Base-by-base conservation (phyloP, 768 basidiomycete species). In the Myochromella boudieri region DNA sequence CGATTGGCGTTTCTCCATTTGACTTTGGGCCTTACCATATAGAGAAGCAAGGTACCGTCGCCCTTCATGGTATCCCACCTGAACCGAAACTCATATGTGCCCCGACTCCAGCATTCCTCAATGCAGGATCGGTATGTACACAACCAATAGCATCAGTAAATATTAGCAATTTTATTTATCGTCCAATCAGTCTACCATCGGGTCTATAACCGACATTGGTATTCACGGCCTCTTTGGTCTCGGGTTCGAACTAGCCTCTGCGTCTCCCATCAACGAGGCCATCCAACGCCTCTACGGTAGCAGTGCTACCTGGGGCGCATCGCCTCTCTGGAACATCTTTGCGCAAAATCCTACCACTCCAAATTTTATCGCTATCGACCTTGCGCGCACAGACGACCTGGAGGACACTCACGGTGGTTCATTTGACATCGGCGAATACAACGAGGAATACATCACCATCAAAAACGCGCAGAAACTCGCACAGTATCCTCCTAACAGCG, bases 361-460 rank as follows among this genome's bases (percentile, higher is more conserved):
- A 4, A 70, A 67, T 24, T 65, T 74, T n/a, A 58, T 78, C 49
- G 69, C 68, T 4, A 52, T 78, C 24, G 66, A 74, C 12, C 64
- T 77, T 12, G 62, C 71, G 5, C 68, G 75, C 3, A 63, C 74
- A 1, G 60, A 63, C 1, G 68, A 75, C 38, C 55, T 70, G 12
- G 68, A 71, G 26, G 55, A 68, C n/a, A 71, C 66, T 1, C 60
- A 62, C 8, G 74, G 70, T 33, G 75, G 75, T 0, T 63, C 64
- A 1, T 63, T 78, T 54, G 57, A 64, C 1, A 70, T 77, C 33
- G 70, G 74, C 34, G 74, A 70, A 46, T 74, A 71, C 56, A 69
- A 69, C 8, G 55, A 65, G 0, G 55, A 56, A 1, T 76, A 61
- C 44, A 42, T 57, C 4, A 56, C 60, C 1, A 57, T 75, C 12